These are phyloP conservation scores for Penicillium robsamsonii DNA, from an alignment of 495 filamentous ascomycete species.

Conservation along the genomic window DNA sequence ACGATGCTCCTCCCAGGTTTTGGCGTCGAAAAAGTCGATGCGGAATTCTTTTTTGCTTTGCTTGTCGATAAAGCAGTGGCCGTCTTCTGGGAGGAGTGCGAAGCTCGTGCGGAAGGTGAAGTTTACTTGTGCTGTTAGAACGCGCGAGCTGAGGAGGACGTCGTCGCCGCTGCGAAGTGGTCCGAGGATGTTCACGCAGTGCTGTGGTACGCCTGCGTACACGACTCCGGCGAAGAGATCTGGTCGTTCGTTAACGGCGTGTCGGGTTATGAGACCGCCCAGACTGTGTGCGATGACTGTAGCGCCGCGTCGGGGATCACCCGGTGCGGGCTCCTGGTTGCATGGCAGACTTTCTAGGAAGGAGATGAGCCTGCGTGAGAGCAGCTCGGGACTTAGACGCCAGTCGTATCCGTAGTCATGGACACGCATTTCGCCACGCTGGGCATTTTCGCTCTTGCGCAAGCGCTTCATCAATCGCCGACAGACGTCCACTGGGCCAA, in stretches of 20 bases:
- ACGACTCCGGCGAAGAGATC: conserved; percentile 85
- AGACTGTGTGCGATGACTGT: conserved; percentile 85
- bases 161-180: conserved; percentile 88
- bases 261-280: conserved; percentile 84
- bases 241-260: conserved; percentile 84
- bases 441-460: conserved; percentile 67
- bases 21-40: conserved; percentile 78
- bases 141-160: conserved; percentile 83
- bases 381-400: conserved; percentile 79
- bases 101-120: conserved; percentile 89
- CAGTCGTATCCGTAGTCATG: conserved; percentile 96
- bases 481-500: conserved; percentile 90
- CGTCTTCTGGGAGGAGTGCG: conserved; percentile 81
- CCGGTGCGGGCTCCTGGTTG: conserved; percentile 44
- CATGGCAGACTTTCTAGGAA: conserved; percentile 75
- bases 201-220: conserved; percentile 80
- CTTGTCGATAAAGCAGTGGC: conserved; percentile 84
- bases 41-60: conserved; percentile 76
- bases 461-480: conserved; percentile 76
- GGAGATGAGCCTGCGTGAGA: conserved; percentile 63
- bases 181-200: conserved; percentile 88
- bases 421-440: conserved; percentile 68
- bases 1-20: conserved; percentile 76
- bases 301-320: conserved; percentile 54
- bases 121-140: conserved; percentile 91